Conservation (phyloP, 371 early-diverging fungal species). For the Lichtheimia ramosa region DNA sequence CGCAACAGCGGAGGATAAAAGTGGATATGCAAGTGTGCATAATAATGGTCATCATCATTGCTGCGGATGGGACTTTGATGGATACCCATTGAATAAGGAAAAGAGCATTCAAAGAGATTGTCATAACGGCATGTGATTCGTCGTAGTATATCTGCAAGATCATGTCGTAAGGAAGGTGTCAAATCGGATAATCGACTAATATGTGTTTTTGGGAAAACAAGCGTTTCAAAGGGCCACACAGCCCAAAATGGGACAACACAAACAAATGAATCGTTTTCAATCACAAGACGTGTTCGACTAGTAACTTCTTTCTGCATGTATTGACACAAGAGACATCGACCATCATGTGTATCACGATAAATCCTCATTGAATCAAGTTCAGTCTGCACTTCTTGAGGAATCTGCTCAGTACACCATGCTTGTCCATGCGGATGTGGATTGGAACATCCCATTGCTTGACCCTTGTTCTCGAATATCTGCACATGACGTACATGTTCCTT, state of each 20-base stretch:
- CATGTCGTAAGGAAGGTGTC: slow-evolving; percentile 26
- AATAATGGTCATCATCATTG: slow-evolving; percentile 21
- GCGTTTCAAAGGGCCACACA: slow-evolving; percentile 92
- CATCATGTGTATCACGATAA: slow-evolving; percentile 39
- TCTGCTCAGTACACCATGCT: slow-evolving; percentile 85
- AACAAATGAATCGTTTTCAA: slow-evolving; percentile 78
- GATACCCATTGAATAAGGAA: slow-evolving; percentile 96
- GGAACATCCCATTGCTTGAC: slow-evolving; percentile 92
- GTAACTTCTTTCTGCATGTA: slow-evolving; percentile 70
- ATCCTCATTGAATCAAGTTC: slow-evolving; percentile 70
- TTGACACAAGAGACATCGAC: slow-evolving; percentile 76
- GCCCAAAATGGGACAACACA: slow-evolving; percentile 95
- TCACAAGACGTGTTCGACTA: slow-evolving; percentile 65
- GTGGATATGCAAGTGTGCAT: slow-evolving; percentile 86
- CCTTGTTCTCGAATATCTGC: slow-evolving; percentile 97
- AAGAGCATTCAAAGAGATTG: slow-evolving; percentile 86
- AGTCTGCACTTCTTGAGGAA: slow-evolving; percentile 76
- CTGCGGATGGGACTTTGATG: slow-evolving; percentile 77
- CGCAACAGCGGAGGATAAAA: slow-evolving; percentile 94
- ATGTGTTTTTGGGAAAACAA: slow-evolving; percentile 79
- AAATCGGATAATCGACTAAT: slow-evolving; percentile 58
- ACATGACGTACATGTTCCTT: slow-evolving; percentile 64
- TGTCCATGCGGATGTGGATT: slow-evolving; percentile 94
- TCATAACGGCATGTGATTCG: slow-evolving; percentile 85
- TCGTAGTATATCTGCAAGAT: slow-evolving; percentile 77